Percentiles rank a stretch among this genome's conserved stretches.
These are phyloP conservation scores for Geranium brycei DNA, from an alignment of 345 rosid species.

Conservation along the genomic window DNA sequence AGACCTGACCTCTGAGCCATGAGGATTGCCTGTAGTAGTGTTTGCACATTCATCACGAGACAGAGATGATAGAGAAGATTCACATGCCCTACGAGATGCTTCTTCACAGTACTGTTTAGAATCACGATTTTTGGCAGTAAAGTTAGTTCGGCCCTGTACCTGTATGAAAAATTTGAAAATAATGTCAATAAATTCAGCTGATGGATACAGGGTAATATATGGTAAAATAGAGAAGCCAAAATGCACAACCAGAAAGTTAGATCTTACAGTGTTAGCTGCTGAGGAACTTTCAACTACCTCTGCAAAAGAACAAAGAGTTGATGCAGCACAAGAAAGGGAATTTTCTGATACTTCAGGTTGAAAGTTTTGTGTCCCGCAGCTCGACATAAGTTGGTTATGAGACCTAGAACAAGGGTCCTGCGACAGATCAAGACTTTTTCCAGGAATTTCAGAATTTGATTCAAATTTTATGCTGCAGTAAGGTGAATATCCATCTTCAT, in stretches of 20 bases:
- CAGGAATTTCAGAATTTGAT: conserved; percentile 9
- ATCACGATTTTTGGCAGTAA: conserved; percentile 21
- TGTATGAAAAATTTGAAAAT: conserved; percentile 16
- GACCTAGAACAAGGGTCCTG: conserved; percentile 7
- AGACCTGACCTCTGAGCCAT: conserved; percentile 19
- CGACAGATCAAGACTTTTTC: conserved; percentile 5
- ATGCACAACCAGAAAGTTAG: conserved; percentile 5
- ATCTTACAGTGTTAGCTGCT: conserved; percentile 41
- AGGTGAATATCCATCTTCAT: conserved; percentile 47
- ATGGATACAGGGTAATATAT: background rate
- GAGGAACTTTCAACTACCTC: conserved; percentile 29
- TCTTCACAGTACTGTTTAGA: conserved; percentile 24
- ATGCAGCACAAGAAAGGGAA: conserved; percentile 32
- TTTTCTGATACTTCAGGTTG: conserved; percentile 15
- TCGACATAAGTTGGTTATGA: conserved; percentile 11
- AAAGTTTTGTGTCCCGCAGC: conserved; percentile 11
- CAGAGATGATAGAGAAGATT: conserved; percentile 21
- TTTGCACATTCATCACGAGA: conserved; percentile 24
- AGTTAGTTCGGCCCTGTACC: conserved; percentile 33
- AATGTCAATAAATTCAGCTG: background rate
- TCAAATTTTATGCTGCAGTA: conserved; percentile 51
- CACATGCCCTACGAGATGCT: conserved; percentile 20
- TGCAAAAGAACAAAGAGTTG: conserved; percentile 30
- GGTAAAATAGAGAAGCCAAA: background rate
- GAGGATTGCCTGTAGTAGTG: conserved; percentile 15